Percentiles rank a stretch among this genome's conserved stretches.
Conservation (phyloP, 2,329 filamentous ascomycete genomes). For the Drechslera avenae region DNA sequence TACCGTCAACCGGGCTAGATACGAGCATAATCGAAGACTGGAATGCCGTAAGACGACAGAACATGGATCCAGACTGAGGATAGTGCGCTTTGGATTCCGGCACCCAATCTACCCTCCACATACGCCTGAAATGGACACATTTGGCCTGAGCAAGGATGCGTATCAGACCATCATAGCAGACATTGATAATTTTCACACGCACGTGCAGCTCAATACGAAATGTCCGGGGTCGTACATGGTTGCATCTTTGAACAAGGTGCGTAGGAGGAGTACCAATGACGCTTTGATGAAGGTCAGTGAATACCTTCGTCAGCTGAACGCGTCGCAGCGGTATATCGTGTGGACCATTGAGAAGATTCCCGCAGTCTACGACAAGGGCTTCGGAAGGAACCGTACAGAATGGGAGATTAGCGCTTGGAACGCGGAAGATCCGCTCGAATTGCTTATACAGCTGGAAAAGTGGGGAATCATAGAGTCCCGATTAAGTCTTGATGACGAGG, state of each 20-base stretch:
- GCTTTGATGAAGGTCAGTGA: constrained; percentile 25
- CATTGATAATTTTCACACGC: constrained; percentile 23
- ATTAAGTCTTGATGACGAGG: constrained; percentile 27
- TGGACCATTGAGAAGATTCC: constrained; percentile 37
- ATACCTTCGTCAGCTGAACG: constrained; percentile 30
- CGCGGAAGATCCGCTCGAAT: constrained; percentile 28
- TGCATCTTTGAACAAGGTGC: constrained; percentile 17
- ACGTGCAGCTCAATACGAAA: constrained; percentile 1
- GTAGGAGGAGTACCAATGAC: constrained; percentile 20
- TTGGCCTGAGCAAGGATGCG: constrained; percentile 23
- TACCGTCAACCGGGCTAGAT: constrained; percentile 23
- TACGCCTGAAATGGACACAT: constrained; percentile 30
- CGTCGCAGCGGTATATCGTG: constrained; percentile 20
- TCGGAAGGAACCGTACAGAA: constrained; percentile 23
- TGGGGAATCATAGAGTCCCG: constrained; percentile 32
- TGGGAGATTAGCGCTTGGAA: constrained; percentile 37
- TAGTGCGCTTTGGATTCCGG: constrained; percentile 30
- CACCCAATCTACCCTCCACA: constrained; percentile 32
- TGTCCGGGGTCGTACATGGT: constrained; percentile 11
- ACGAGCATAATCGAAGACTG: constrained; percentile 34
- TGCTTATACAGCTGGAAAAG: constrained; percentile 29
- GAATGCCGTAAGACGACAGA: constrained; percentile 33
- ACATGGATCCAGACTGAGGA: constrained; percentile 23
- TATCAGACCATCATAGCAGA: constrained; percentile 22
- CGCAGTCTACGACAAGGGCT: constrained; percentile 23